Percentiles rank a stretch among this genome's conserved stretches.
phyloP scores from a whole-genome alignment of 176 grass and related monocot genomes.

The Rhipidocladum racemiflorum region DNA sequence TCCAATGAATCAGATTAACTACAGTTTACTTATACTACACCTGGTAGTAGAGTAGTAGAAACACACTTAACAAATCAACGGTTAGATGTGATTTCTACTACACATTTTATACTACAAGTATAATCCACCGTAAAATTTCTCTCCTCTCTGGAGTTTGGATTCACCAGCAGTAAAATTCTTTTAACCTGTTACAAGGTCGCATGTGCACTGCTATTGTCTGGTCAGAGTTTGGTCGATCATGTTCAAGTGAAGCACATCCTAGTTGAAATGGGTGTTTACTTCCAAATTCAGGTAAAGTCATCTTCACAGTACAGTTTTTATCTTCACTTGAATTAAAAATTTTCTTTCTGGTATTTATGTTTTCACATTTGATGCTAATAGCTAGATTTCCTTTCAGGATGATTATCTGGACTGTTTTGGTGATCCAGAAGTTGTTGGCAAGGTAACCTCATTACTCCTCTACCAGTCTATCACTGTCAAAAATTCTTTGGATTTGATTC shows the following conservation, averaged over 20 bases:
- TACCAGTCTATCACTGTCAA: slow-evolving; percentile 15
- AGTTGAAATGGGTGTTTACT: slow-evolving; percentile 67
- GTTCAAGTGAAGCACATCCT: slow-evolving; percentile 55
- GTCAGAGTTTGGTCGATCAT: slow-evolving; percentile 45
- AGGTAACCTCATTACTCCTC: slow-evolving; percentile 33
- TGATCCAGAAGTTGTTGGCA: slow-evolving; percentile 61
- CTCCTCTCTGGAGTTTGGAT: neutral
- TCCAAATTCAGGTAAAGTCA: slow-evolving; percentile 64
- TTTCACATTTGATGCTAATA: neutral
- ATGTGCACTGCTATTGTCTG: slow-evolving; percentile 52
- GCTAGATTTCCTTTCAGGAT: slow-evolving; percentile 46
- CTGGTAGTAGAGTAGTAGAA: too few species aligned
- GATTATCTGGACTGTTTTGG: slow-evolving; percentile 89
- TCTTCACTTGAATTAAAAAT: neutral
- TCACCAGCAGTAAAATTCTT: slow-evolving; percentile 16
- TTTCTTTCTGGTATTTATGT: neutral
- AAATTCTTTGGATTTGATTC: neutral
- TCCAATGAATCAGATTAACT: too few species aligned
- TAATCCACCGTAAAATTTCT: too few species aligned
- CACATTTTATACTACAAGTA: too few species aligned
- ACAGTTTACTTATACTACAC: too few species aligned
- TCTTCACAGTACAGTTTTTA: neutral
- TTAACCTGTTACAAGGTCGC: slow-evolving; percentile 49
- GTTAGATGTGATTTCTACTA: too few species aligned
- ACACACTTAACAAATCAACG: too few species aligned